Conservation (phyloP, 306 rosid genomes). For the Psophocarpus tetragonolobus region DNA sequence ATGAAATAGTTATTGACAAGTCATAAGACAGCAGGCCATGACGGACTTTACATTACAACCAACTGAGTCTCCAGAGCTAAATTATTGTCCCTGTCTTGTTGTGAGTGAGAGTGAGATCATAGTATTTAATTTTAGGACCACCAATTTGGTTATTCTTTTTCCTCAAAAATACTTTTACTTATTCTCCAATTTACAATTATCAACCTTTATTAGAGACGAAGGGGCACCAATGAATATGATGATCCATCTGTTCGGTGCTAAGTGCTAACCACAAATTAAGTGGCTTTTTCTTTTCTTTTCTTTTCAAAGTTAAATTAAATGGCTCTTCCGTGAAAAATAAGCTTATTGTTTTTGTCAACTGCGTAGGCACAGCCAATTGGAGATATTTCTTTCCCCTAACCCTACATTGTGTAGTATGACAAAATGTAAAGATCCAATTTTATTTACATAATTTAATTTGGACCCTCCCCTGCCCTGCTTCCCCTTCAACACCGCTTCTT, state of each 20-base stretch:
- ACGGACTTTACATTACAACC: constrained; percentile 23
- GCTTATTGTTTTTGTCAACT: background rate
- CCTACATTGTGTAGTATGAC: background rate
- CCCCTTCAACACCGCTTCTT: background rate
- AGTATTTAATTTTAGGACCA: background rate
- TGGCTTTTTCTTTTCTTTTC: background rate
- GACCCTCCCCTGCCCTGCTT: background rate
- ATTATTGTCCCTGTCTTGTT: constrained; percentile 19
- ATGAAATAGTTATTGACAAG: too few relatives aligned
- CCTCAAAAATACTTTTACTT: background rate
- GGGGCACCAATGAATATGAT: background rate
- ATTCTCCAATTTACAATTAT: constrained; percentile 6
- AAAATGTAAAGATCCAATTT: background rate
- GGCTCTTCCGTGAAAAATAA: background rate
- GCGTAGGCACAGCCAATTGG: background rate
- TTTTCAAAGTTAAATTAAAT: background rate
- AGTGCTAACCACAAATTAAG: background rate
- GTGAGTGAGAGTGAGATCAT: constrained; percentile 2
- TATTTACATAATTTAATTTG: background rate
- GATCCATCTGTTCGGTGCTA: background rate
- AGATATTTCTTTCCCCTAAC: background rate
- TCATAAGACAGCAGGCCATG: background rate
- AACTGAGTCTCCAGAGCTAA: constrained; percentile 16
- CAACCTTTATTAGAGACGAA: constrained; percentile 21
- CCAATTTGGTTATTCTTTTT: background rate